These are phyloP conservation scores for Amaranthus tricolor DNA, from an alignment of 179 eudicot species.

Conservation along the genomic window DNA sequence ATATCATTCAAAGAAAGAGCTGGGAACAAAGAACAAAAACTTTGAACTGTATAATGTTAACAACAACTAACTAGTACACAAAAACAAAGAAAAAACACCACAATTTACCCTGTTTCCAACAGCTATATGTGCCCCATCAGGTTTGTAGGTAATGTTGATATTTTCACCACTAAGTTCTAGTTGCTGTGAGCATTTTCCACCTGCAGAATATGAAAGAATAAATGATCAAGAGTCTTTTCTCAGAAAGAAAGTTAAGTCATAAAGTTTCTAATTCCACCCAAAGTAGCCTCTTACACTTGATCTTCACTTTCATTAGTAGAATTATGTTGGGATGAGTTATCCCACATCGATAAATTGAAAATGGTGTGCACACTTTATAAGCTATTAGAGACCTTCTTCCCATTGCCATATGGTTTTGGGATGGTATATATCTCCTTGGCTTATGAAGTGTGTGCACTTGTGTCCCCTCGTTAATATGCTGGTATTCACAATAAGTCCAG, in stretches of 20 bases:
- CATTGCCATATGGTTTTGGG: too few relatives aligned
- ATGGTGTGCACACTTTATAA: too few relatives aligned
- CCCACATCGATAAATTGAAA: too few relatives aligned
- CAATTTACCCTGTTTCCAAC: slow-evolving; percentile 83
- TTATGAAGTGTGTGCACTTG: too few relatives aligned
- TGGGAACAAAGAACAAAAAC: slow-evolving; percentile 9
- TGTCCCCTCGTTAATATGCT: too few relatives aligned
- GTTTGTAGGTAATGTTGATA: slow-evolving; percentile 92
- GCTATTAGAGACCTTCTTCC: too few relatives aligned
- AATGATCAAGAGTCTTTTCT: slow-evolving; percentile 13
- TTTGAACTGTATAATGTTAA: background rate
- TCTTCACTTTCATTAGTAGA: background rate
- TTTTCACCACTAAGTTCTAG: slow-evolving; percentile 96
- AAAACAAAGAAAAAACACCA: slow-evolving; percentile 7
- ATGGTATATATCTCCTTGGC: too few relatives aligned
- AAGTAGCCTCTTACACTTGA: background rate
- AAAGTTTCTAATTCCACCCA: background rate
- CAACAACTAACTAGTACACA: background rate
- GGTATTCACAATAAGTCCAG: too few relatives aligned
- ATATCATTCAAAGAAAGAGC: background rate
- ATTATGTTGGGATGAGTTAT: too few relatives aligned
- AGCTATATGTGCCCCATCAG: slow-evolving; percentile 89
- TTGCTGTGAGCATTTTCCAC: slow-evolving; percentile 96
- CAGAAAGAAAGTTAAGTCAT: background rate
- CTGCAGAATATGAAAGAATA: slow-evolving; percentile 38